phyloP scores from a whole-genome alignment of 371 early-diverging fungal species.

The Smittium mucronatum region DNA sequence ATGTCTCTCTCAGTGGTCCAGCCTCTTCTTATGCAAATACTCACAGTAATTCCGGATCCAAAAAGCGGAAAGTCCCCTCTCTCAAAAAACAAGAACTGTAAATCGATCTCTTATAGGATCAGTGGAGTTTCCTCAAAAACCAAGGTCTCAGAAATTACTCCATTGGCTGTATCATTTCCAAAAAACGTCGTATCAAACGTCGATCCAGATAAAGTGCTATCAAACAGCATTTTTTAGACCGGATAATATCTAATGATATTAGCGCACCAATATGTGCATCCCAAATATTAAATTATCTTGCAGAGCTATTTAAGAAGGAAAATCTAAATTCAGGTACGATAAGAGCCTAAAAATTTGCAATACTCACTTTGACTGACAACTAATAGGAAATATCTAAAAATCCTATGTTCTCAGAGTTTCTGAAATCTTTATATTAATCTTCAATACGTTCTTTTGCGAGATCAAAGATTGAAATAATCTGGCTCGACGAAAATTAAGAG shows the following conservation, averaged over 20 bases:
- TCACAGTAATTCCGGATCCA: neutral
- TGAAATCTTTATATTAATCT: neutral
- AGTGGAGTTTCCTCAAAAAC: neutral
- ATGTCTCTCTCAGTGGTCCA: neutral
- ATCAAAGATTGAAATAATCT: neutral
- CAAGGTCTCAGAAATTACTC: neutral
- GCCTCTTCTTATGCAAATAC: neutral
- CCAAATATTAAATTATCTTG: neutral
- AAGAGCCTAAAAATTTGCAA: neutral
- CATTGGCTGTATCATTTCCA: neutral
- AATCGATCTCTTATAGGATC: neutral
- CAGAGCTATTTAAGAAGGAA: neutral
- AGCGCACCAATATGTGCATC: neutral
- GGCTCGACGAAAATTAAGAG: neutral
- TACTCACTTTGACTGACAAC: neutral
- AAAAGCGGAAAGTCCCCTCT: neutral
- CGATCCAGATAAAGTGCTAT: neutral
- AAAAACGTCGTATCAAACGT: neutral
- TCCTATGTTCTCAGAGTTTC: neutral
- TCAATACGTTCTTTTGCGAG: neutral
- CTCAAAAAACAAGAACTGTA: neutral
- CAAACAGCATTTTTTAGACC: neutral
- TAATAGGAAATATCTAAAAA: neutral
- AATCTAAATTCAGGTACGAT: neutral
- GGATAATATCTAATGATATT: neutral